These are phyloP conservation scores for Porcisia deanei DNA, from an alignment of 208 protist genomes.

Conservation along the genomic window DNA sequence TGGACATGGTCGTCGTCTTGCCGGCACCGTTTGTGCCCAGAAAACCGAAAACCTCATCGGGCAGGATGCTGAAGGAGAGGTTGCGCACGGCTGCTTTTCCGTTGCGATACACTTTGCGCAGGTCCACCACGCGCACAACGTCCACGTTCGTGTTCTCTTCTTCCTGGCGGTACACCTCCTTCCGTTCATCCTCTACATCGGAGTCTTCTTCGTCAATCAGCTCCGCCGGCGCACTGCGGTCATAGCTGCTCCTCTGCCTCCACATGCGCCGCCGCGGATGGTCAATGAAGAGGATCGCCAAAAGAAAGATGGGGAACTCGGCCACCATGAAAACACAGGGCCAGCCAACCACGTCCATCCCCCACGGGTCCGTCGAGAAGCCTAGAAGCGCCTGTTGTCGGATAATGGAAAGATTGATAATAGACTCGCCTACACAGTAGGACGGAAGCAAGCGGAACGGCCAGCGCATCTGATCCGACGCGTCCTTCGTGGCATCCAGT, in stretches of 20 bases:
- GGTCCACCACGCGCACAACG: conserved; percentile 62
- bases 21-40: conserved; percentile 90
- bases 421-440: conserved; percentile 80
- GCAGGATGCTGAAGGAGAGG: conserved; percentile 65
- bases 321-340: conserved; percentile 63
- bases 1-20: conserved; percentile 87
- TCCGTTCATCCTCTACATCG: conserved; percentile 47
- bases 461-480: conserved; percentile 42
- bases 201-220: conserved; percentile 43
- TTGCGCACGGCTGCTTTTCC: conserved; percentile 73
- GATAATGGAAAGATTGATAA: conserved; percentile 62
- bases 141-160: conserved; percentile 28
- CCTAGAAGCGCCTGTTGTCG: conserved; percentile 29
- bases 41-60: conserved; percentile 85
- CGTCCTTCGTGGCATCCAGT: conserved; percentile 39
- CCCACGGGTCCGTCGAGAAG: conserved; percentile 28
- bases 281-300: conserved; percentile 69
- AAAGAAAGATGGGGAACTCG: conserved; percentile 55
- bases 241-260: conserved; percentile 25
- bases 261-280: conserved; percentile 54
- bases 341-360: conserved; percentile 45
- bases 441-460: conserved; percentile 71
- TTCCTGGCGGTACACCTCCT: conserved; percentile 51
- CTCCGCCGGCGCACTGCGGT: conserved; percentile 31
- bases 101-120: conserved; percentile 70